Evolutionary conservation across 2,329 filamentous ascomycete species (phyloP).

Genomic region (Calonectria montana): DNA sequence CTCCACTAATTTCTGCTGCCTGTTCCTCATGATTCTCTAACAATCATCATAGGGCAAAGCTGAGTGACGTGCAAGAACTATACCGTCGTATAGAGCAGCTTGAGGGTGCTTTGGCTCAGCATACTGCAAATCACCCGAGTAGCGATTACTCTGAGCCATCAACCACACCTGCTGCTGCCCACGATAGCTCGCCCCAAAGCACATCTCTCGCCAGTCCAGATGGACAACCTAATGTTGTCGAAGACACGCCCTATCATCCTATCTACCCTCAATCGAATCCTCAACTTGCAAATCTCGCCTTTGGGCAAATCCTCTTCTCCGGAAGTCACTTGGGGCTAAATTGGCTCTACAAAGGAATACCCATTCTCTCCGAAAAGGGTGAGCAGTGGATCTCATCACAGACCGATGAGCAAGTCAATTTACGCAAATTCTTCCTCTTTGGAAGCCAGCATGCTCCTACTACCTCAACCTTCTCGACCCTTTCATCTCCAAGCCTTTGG

Average conservation of each 20-base stretch:
- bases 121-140: slow-evolving; percentile 17
- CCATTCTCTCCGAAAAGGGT: slow-evolving; percentile 18
- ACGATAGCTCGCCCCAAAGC: not conserved
- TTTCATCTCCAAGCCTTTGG: not conserved
- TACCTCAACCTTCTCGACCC: not conserved
- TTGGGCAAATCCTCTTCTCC: slow-evolving; percentile 13
- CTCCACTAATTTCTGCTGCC: not conserved
- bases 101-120: slow-evolving; percentile 27
- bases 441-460: not conserved
- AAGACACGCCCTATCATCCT: not conserved
- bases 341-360: slow-evolving; percentile 25
- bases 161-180: not conserved
- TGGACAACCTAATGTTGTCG: not conserved
- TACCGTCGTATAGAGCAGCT: slow-evolving; percentile 33
- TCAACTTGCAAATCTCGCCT: not conserved
- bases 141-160: slow-evolving; percentile 14
- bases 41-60: slow-evolving; percentile 17
- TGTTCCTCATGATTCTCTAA: not conserved
- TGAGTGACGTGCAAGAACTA: slow-evolving; percentile 33
- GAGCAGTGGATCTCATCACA: slow-evolving; percentile 18
- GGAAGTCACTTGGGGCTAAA: slow-evolving; percentile 24
- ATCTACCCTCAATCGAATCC: not conserved
- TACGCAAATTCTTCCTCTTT: slow-evolving; percentile 16
- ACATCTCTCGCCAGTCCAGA: not conserved
- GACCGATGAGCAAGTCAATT: slow-evolving; percentile 12